These are phyloP conservation scores for Pneumocystis oryctolagi DNA, from an alignment of 1,139 yeast species.

Conservation along the genomic window DNA sequence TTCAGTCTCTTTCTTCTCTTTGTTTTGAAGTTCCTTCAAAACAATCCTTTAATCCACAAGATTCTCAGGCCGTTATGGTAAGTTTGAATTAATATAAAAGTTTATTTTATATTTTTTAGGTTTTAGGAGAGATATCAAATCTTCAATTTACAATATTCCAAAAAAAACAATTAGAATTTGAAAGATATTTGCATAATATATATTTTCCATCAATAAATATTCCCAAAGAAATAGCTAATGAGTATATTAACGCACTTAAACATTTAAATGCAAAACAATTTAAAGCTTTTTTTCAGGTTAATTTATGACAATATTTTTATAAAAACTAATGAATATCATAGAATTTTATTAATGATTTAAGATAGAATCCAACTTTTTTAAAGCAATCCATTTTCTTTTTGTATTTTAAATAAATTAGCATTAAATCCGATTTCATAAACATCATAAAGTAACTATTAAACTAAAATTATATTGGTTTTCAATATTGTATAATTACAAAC, in stretches of 20 bases:
- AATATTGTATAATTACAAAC: neutral
- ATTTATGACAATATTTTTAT: neutral
- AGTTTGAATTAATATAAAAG: neutral
- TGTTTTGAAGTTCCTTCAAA: conserved; percentile 71
- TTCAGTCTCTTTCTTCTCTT: conserved; percentile 52
- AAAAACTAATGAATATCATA: neutral
- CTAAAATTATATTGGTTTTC: neutral
- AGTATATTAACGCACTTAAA: neutral
- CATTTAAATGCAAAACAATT: neutral
- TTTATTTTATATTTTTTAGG: neutral
- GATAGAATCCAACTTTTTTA: neutral
- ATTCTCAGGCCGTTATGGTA: conserved; percentile 62
- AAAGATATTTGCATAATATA: neutral
- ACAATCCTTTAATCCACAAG: conserved; percentile 50
- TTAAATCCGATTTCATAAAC: neutral
- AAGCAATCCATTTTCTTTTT: neutral
- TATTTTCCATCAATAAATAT: neutral
- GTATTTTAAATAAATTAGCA: neutral
- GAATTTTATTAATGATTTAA: neutral
- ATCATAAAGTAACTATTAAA: neutral
- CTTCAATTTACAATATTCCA: neutral
- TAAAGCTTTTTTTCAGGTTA: neutral
- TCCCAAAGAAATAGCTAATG: neutral
- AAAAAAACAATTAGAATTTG: neutral
- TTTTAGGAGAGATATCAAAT: neutral